Percentiles rank a stretch among this genome's conserved stretches.
Evolutionary conservation across 176 grass and related monocot species (phyloP).

Genomic region (Musa schizocarpa): DNA sequence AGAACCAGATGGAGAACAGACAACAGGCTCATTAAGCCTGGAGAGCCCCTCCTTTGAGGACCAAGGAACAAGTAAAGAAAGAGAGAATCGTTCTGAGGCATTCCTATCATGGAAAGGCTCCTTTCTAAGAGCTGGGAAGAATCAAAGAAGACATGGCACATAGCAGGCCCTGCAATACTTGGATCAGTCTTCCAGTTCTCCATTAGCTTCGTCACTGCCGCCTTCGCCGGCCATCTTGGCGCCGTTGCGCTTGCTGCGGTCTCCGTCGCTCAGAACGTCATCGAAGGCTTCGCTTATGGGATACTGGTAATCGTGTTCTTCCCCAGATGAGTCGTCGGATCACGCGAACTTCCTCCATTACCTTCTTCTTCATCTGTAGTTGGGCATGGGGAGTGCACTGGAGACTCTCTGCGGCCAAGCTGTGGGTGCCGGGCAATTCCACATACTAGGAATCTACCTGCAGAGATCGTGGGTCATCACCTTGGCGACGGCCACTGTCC

Average conservation of each 20-base stretch:
- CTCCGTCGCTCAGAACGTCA: conserved; percentile 51
- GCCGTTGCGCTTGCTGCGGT: conserved; percentile 59
- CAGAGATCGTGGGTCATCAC: conserved; percentile 16
- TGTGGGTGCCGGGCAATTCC: conserved; percentile 9
- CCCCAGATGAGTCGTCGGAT: too few relatives aligned
- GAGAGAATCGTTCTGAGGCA: too few relatives aligned
- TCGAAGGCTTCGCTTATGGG: conserved; percentile 53
- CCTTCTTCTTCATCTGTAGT: conserved; percentile 12
- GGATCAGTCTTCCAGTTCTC: conserved; percentile 74
- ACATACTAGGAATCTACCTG: conserved; percentile 16
- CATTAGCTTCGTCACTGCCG: conserved; percentile 57
- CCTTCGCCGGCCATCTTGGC: conserved; percentile 64
- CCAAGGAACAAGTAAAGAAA: too few relatives aligned
- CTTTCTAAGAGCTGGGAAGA: conserved; percentile 42
- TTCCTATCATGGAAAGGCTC: conserved; percentile 25
- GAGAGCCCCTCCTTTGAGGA: too few relatives aligned
- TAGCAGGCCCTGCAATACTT: conserved; percentile 64
- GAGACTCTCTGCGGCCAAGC: conserved; percentile 20
- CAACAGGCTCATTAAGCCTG: too few relatives aligned
- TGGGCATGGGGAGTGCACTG: conserved; percentile 37
- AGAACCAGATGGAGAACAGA: too few relatives aligned
- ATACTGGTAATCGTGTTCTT: background rate
- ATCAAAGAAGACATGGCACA: conserved; percentile 64
- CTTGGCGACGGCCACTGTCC: background rate
- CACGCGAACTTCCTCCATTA: background rate